Evolutionary conservation across 2,329 filamentous ascomycete genomes (phyloP).

Genomic region (Fusarium sacchari): DNA sequence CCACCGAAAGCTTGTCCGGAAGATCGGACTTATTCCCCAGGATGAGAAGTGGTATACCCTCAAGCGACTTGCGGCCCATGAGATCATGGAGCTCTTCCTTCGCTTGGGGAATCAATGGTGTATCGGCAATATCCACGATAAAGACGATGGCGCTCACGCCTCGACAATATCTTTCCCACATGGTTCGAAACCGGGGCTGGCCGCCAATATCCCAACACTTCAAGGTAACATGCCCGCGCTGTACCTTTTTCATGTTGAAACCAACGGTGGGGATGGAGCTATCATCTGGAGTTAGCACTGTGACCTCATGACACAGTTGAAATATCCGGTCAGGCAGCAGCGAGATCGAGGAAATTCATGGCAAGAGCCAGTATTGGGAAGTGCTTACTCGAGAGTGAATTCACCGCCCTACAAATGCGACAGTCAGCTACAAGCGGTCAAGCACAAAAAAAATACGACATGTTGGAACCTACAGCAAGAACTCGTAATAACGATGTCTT

Average conservation of each 20-base stretch:
- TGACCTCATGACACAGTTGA: conserved; percentile 5
- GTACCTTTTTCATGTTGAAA: conserved; percentile 98
- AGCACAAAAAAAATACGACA: neutral
- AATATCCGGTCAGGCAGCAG: neutral
- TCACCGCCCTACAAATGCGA: conserved; percentile 79
- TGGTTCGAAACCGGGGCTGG: conserved; percentile 94
- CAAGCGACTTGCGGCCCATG: conserved; percentile 83
- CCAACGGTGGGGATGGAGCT: conserved; percentile 98
- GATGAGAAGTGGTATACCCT: conserved; percentile 91
- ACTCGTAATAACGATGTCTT: conserved; percentile 96
- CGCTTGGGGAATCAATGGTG: conserved; percentile 80
- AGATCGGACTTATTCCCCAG: conserved; percentile 98
- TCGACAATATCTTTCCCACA: conserved; percentile 99
- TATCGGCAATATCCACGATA: conserved; percentile 96
- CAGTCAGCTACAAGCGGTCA: conserved; percentile 37
- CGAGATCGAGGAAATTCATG: conserved; percentile 13
- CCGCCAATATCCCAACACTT: conserved; percentile 99
- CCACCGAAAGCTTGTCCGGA: conserved; percentile 87
- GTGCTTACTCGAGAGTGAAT: conserved; percentile 94
- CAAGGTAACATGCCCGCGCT: conserved; percentile 96
- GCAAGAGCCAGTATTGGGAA: conserved; percentile 28
- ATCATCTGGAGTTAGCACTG: conserved; percentile 54
- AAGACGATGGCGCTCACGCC: conserved; percentile 98
- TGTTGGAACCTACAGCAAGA: conserved; percentile 79
- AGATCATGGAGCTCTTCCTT: conserved; percentile 92